Base-by-base conservation (phyloP, 441 rosid genomes). In the Pelargonium cotyledonis region DNA sequence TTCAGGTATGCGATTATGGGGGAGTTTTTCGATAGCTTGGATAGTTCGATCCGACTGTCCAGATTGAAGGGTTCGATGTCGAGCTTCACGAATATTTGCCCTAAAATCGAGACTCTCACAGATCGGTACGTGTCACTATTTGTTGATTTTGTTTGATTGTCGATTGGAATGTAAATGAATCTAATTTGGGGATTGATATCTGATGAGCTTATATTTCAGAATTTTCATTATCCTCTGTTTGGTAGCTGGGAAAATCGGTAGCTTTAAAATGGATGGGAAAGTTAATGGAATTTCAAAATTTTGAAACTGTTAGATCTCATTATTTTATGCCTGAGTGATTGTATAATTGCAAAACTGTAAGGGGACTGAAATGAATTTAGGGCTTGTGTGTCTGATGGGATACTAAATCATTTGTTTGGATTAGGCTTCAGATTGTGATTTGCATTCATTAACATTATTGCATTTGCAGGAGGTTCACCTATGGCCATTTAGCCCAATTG, bases 1-100 rank as follows among this genome's bases (percentile, higher is more conserved):
- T 38, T 41, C 76, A 91, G 96, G 72, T 84, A 84, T 31, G 88
- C 81, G 76, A 80, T 70, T 51, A 63, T 95, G 84, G 82, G 72
- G 0, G 83, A 85, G 82, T 91, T 88, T 78, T 95, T 86, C 15
- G 77, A 86, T 81, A 75, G 87, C 67, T 76, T 95, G 76, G 96
- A 91, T 64, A 84, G 84, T 66, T 75, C 92, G 57, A 82, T 87
- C 7, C 47, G 83, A 55, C 70, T 91, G 61, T 70, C 78, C 72
- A 78, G 69, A 49, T 53, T 89, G 77, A 86, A 85, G 77, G 83
- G 96, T 6, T 81, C 88, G 0, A 81, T 66, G 81, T 66, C 88
- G 1, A 84, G 79, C 0, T 86, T 89, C 73, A 68, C 79, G 12
- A 90, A 84, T 15, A 80, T 91, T 65, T 73, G 81, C 49, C 78